Conservation (phyloP, 2,329 filamentous ascomycete genomes). For the Trichoderma polysporum region DNA sequence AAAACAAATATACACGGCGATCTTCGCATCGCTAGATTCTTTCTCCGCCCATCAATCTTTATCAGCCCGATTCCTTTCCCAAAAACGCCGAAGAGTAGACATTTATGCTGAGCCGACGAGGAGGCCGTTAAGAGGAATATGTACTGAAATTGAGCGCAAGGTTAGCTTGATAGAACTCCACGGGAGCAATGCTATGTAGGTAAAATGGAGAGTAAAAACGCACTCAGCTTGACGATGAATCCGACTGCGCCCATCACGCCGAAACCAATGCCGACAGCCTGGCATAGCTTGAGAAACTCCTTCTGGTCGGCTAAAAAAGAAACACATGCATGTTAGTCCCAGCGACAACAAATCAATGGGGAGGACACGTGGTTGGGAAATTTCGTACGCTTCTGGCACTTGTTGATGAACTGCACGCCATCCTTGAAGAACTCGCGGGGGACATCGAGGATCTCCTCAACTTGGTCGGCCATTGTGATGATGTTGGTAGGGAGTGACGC, state of each 20-base stretch:
- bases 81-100: conserved; percentile 16
- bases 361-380: background rate
- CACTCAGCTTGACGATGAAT: conserved; percentile 70
- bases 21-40: background rate
- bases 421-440: conserved; percentile 64
- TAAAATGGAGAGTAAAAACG: conserved; percentile 26
- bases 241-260: conserved; percentile 69
- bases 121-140: conserved; percentile 70
- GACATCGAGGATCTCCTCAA: conserved; percentile 69
- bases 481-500: background rate
- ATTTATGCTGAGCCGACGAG: conserved; percentile 64
- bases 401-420: conserved; percentile 61
- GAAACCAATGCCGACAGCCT: conserved; percentile 68
- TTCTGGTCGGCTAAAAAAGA: conserved; percentile 39
- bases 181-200: background rate
- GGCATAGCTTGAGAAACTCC: conserved; percentile 47
- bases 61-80: conserved; percentile 1
- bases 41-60: background rate
- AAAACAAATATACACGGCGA: conserved; percentile 2
- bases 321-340: background rate
- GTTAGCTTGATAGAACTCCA: conserved; percentile 2
- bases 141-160: conserved; percentile 45
- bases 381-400: conserved; percentile 60
- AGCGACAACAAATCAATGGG: background rate
- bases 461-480: conserved; percentile 61